These are phyloP conservation scores for Mrakia gelida DNA, from an alignment of 768 basidiomycete genomes.

Conservation along the genomic window DNA sequence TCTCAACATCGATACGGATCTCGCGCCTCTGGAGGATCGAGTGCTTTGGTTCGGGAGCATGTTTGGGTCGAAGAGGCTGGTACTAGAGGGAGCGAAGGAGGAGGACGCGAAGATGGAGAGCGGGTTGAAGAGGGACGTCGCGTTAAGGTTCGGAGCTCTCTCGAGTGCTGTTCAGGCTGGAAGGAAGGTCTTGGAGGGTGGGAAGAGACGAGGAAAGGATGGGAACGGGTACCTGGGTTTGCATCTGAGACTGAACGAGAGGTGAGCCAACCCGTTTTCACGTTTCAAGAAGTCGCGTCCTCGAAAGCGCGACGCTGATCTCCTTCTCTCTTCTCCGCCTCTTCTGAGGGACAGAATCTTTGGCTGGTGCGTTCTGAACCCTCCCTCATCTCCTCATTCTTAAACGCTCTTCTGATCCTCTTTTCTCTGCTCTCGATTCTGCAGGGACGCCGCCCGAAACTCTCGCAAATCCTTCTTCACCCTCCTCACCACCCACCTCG, in stretches of 20 bases:
- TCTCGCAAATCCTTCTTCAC: constrained; percentile 15
- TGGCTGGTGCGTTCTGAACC: not conserved
- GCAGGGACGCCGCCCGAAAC: constrained; percentile 13
- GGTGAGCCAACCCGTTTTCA: constrained; percentile 45
- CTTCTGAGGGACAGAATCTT: not conserved
- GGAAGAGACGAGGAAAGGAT: constrained; percentile 20
- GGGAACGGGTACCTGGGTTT: constrained; percentile 53
- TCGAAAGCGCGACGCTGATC: constrained; percentile 12
- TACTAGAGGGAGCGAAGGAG: constrained; percentile 48
- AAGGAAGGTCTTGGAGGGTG: constrained; percentile 47
- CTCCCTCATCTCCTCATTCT: not conserved
- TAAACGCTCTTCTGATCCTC: constrained; percentile 52
- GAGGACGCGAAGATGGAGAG: not conserved
- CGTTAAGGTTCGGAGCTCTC: constrained; percentile 54
- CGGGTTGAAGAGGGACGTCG: constrained; percentile 57
- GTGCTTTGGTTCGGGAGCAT: constrained; percentile 69
- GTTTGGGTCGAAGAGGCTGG: constrained; percentile 67
- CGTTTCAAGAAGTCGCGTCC: constrained; percentile 46
- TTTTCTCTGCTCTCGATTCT: constrained; percentile 46
- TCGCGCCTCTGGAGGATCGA: constrained; percentile 46
- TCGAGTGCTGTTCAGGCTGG: constrained; percentile 51
- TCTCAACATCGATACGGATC: constrained; percentile 44
- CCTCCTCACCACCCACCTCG: not conserved
- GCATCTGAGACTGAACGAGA: constrained; percentile 68
- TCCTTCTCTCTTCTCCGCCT: not conserved